A percentile compares a stretch with the other conserved stretches of the same genome.
Conservation (phyloP, 257 asterid species). For the Knoxia roxburghii region DNA sequence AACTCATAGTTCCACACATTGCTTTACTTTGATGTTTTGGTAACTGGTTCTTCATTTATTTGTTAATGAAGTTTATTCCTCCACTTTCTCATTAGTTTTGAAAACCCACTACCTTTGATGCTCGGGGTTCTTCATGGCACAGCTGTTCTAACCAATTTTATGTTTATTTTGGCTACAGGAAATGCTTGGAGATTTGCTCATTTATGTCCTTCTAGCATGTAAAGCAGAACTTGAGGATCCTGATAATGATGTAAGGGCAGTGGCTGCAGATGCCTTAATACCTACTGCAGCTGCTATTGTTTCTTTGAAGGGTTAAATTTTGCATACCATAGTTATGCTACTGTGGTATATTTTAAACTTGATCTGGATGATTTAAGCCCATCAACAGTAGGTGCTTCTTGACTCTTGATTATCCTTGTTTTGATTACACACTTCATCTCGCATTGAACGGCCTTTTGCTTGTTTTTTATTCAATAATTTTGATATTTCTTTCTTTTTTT, state of each 20-base stretch:
- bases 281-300: constrained; percentile 88
- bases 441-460: not conserved
- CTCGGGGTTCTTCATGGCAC: constrained; percentile 14
- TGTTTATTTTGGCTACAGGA: constrained; percentile 51
- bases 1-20: not conserved
- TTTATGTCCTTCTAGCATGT: constrained; percentile 81
- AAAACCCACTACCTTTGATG: not conserved
- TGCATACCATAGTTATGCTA: constrained; percentile 86
- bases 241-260: constrained; percentile 99
- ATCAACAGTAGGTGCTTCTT: constrained; percentile 81
- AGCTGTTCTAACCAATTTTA: constrained; percentile 1
- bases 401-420: not conserved
- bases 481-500: not conserved
- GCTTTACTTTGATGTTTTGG: not conserved
- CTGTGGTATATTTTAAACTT: constrained; percentile 98
- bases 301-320: constrained; percentile 58
- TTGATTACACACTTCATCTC: constrained; percentile 3
- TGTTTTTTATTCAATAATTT: not conserved
- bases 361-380: constrained; percentile 99
- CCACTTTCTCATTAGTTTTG: not conserved
- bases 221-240: constrained; percentile 98
- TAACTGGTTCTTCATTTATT: not conserved
- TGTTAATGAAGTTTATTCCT: not conserved
- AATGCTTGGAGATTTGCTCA: constrained; percentile 78
- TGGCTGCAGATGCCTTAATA: constrained; percentile 93